A percentile compares a stretch with the other conserved stretches of the same genome.
phyloP scores from a whole-genome alignment of 768 basidiomycete species.

The Naganishia kalamii region DNA sequence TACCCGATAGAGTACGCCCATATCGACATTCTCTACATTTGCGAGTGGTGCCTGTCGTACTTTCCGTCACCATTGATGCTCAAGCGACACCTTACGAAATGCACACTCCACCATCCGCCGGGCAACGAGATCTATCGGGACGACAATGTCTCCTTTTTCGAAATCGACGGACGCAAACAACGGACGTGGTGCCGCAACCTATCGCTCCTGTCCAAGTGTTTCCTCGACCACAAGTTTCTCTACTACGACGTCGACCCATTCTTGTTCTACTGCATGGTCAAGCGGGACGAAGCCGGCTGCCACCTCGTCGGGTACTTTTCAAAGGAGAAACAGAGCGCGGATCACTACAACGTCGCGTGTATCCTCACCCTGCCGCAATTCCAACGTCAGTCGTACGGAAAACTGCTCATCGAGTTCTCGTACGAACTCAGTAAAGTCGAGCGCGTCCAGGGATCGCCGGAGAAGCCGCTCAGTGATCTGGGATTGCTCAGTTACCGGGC shows the following conservation, averaged over 20 bases:
- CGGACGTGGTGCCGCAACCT: constrained; percentile 94
- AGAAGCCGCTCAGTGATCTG: constrained; percentile 93
- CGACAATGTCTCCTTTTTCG: constrained; percentile 94
- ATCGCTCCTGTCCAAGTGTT: constrained; percentile 92
- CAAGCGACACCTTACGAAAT: constrained; percentile 80
- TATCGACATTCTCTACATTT: constrained; percentile 88
- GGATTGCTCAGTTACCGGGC: constrained; percentile 88
- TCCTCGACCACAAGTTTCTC: constrained; percentile 97
- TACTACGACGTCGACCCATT: constrained; percentile 99
- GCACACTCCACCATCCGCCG: constrained; percentile 85
- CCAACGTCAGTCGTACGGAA: constrained; percentile 92
- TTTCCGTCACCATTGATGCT: constrained; percentile 88
- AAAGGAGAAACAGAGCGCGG: constrained; percentile 96
- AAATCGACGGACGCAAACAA: constrained; percentile 95
- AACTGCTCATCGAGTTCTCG: constrained; percentile 92
- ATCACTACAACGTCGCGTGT: constrained; percentile 98
- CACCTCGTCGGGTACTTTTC: constrained; percentile 98
- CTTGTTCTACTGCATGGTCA: constrained; percentile 98
- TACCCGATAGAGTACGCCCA: constrained; percentile 98
- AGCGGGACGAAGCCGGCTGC: constrained; percentile 80
- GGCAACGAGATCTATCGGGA: constrained; percentile 99
- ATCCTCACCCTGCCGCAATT: constrained; percentile 97
- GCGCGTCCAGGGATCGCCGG: constrained; percentile 88
- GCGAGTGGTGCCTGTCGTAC: constrained; percentile 95
- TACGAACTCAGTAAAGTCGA: constrained; percentile 97